Percentiles rank a stretch among this genome's conserved stretches.
phyloP scores from a whole-genome alignment of 768 basidiomycete genomes.

The Termitomyces heimii region DNA sequence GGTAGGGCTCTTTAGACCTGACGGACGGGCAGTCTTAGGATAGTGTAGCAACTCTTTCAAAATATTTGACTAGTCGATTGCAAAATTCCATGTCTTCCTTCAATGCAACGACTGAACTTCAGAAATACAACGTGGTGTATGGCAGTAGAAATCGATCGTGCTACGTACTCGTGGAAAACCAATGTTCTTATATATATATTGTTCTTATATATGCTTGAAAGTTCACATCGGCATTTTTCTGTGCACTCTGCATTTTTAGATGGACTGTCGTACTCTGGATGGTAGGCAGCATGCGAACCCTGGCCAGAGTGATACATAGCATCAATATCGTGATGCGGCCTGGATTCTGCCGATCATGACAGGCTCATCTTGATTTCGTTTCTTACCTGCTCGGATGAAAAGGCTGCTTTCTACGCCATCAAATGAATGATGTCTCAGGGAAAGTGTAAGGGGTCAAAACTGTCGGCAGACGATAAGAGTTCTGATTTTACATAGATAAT shows the following conservation, averaged over 20 bases:
- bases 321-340: background rate
- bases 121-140: background rate
- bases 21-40: too few species aligned
- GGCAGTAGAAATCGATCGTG: background rate
- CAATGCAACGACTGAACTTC: background rate
- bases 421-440: background rate
- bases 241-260: background rate
- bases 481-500: too few species aligned
- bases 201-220: background rate
- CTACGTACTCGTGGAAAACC: background rate
- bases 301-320: background rate
- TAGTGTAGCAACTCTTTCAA: too few species aligned
- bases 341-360: conserved; percentile 1
- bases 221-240: conserved; percentile 1
- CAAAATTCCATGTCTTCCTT: background rate
- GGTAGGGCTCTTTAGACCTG: too few species aligned
- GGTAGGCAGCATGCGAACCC: background rate
- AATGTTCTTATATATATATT: background rate
- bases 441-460: background rate
- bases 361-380: background rate
- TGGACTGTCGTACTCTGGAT: background rate
- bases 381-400: background rate
- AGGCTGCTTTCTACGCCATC: conserved; percentile 8
- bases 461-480: background rate
- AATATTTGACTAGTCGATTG: background rate